Percentiles rank a stretch among this genome's conserved stretches.
phyloP scores from a whole-genome alignment of 306 rosid genomes.

The Coriaria nepalensis region DNA sequence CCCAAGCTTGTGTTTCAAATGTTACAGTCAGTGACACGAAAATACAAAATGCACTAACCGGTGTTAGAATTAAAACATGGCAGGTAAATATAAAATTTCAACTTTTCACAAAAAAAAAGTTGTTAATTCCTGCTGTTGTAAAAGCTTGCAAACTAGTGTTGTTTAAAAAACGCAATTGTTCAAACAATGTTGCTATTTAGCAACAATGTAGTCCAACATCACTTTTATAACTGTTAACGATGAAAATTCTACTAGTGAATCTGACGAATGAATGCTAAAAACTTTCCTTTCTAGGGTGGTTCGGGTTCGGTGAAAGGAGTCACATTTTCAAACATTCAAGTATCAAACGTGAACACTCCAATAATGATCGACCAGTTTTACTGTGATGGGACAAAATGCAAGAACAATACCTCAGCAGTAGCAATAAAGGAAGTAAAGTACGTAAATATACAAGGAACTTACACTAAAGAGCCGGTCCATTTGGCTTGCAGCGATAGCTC shows the following conservation, averaged over 20 bases:
- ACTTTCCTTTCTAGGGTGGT: constrained; percentile 58
- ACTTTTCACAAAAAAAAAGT: no score
- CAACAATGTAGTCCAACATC: no score
- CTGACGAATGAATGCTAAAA: neutral
- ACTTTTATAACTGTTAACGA: no score
- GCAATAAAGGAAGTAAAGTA: constrained; percentile 77
- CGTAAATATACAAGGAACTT: constrained; percentile 75
- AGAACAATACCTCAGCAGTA: constrained; percentile 70
- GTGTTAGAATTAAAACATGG: constrained; percentile 98
- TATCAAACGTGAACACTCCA: constrained; percentile 76
- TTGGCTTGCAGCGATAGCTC: constrained; percentile 91
- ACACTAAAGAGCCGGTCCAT: constrained; percentile 76
- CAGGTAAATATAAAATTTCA: no score
- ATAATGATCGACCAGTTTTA: constrained; percentile 95
- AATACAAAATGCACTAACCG: constrained; percentile 85
- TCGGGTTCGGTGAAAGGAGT: constrained; percentile 87
- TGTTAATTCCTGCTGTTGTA: no score
- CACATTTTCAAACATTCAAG: constrained; percentile 76
- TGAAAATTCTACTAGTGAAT: neutral
- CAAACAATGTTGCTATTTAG: no score
- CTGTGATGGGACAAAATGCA: constrained; percentile 68
- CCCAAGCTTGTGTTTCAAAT: constrained; percentile 90
- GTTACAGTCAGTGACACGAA: constrained; percentile 69
- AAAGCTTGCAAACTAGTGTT: no score
- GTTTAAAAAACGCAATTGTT: no score